Evolutionary conservation across 2,329 filamentous ascomycete species (phyloP).

Genomic region (Arthrobotrys entomopaga): DNA sequence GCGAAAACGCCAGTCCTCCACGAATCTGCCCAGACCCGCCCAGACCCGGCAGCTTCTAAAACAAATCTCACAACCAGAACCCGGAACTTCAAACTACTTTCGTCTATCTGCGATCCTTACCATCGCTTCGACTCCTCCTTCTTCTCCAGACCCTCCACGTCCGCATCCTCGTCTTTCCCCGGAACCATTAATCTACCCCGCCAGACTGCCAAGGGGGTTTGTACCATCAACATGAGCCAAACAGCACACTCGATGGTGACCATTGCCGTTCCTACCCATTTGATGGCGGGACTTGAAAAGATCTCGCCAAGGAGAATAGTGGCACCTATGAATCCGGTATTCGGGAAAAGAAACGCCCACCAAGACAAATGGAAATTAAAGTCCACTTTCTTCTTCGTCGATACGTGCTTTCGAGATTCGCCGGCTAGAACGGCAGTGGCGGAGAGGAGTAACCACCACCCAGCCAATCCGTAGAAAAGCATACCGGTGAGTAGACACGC

Average conservation of each 20-base stretch:
- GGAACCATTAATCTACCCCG: slow-evolving; percentile 69
- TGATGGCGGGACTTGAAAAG: slow-evolving; percentile 67
- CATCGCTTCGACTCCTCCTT: slow-evolving; percentile 39
- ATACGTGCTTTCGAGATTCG: slow-evolving; percentile 35
- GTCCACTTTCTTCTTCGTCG: slow-evolving; percentile 43
- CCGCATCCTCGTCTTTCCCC: slow-evolving; percentile 70
- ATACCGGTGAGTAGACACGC: slow-evolving; percentile 34
- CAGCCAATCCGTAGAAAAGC: slow-evolving; percentile 49
- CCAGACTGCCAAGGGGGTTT: slow-evolving; percentile 66
- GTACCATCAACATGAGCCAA: slow-evolving; percentile 68
- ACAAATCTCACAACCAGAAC: background rate
- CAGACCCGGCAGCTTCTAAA: no score
- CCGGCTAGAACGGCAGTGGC: slow-evolving; percentile 37
- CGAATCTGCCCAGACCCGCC: no score
- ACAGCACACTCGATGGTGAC: slow-evolving; percentile 68
- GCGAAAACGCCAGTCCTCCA: no score
- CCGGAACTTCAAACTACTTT: slow-evolving; percentile 6
- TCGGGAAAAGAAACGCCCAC: slow-evolving; percentile 75
- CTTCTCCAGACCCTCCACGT: slow-evolving; percentile 36
- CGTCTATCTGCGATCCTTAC: slow-evolving; percentile 10
- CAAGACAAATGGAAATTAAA: slow-evolving; percentile 65
- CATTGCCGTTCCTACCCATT: slow-evolving; percentile 69
- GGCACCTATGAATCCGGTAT: slow-evolving; percentile 71
- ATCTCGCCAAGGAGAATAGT: slow-evolving; percentile 69
- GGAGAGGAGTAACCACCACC: slow-evolving; percentile 45